Conservation (phyloP, 805 yeast species). For the Alloascoidea hylecoeti region DNA sequence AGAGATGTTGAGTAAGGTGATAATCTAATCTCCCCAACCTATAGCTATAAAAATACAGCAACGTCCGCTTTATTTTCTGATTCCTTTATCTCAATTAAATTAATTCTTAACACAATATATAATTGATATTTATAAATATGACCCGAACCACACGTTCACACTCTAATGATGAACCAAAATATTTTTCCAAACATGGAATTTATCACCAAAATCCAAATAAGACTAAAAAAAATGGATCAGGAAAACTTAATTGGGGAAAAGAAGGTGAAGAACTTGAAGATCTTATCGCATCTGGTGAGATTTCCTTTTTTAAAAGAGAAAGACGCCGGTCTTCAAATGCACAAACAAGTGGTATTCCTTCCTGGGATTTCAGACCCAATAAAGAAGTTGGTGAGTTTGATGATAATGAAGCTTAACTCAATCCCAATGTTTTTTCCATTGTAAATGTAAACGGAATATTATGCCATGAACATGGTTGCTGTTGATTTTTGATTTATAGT, state of each 20-base stretch:
- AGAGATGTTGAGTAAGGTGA: no score
- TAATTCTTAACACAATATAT: no score
- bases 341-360: background rate
- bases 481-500: no score
- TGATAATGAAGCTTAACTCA: no score
- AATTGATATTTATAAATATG: conserved; percentile 6
- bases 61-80: no score
- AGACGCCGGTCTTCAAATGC: background rate
- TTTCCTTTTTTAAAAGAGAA: background rate
- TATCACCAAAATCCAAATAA: conserved; percentile 57
- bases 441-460: no score
- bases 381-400: background rate
- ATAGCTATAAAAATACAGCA: no score
- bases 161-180: conserved; percentile 35
- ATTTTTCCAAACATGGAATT: conserved; percentile 69
- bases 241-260: conserved; percentile 80
- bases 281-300: conserved; percentile 44
- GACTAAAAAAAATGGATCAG: conserved; percentile 75
- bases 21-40: no score
- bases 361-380: background rate
- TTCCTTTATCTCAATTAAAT: no score
- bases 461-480: no score
- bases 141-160: conserved; percentile 6
- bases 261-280: conserved; percentile 67
- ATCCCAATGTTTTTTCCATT: no score